Conservation (phyloP, 1,139 yeast species). For the Kluyveromyces sp. region DNA sequence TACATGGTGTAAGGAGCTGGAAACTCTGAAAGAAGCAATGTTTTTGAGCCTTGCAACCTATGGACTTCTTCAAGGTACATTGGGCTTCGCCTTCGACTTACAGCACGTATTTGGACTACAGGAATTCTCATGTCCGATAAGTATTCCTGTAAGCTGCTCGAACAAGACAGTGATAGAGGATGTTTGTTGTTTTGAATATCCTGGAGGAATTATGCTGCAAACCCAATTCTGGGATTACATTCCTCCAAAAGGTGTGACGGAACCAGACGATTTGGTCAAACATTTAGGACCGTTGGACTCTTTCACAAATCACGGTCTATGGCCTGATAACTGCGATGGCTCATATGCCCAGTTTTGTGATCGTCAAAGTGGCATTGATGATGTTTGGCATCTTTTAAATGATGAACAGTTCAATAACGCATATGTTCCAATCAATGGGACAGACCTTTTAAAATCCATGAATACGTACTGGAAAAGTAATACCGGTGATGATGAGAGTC, state of each 20-base stretch:
- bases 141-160: conserved; percentile 62
- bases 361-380: conserved; percentile 46
- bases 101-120: conserved; percentile 2
- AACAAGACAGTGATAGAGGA: conserved; percentile 40
- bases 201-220: conserved; percentile 77
- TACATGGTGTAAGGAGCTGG: neutral
- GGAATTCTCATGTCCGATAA: conserved; percentile 46
- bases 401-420: conserved; percentile 30
- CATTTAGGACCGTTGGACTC: conserved; percentile 70
- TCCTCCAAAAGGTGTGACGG: conserved; percentile 38
- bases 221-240: conserved; percentile 91
- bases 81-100: neutral
- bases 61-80: neutral
- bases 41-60: neutral
- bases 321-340: conserved; percentile 83
- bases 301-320: conserved; percentile 79
- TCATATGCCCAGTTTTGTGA: conserved; percentile 74
- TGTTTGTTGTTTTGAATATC: conserved; percentile 81
- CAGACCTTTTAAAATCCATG: conserved; percentile 53
- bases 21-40: too few species aligned
- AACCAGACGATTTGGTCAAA: conserved; percentile 21
- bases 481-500: conserved; percentile 62
- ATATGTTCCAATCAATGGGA: conserved; percentile 37
- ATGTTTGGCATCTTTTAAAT: conserved; percentile 48
- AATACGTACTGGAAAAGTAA: conserved; percentile 65